These are phyloP conservation scores for Metschnikowia hibisci DNA, from an alignment of 805 yeast species.

Conservation along the genomic window DNA sequence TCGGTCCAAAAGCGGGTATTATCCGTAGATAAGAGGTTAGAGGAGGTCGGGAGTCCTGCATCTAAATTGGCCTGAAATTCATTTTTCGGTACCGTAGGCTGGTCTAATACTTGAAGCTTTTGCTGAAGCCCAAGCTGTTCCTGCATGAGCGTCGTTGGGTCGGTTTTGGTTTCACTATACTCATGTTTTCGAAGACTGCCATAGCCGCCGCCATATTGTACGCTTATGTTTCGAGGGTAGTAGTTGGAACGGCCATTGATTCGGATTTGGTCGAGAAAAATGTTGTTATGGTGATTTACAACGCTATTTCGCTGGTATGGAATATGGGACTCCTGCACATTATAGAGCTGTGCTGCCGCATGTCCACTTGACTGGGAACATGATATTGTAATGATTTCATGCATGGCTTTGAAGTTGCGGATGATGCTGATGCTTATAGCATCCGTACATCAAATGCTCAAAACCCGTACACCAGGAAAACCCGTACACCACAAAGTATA, in stretches of 20 bases:
- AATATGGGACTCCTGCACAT: conserved; percentile 67
- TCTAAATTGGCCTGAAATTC: conserved; percentile 67
- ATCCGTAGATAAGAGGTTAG: conserved; percentile 26
- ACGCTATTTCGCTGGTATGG: conserved; percentile 44
- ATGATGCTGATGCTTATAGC: too few species aligned
- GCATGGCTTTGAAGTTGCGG: too few species aligned
- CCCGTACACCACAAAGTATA: too few species aligned
- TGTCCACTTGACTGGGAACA: conserved; percentile 73
- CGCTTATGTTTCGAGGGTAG: conserved; percentile 77
- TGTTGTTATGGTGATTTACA: conserved; percentile 46
- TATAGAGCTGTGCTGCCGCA: conserved; percentile 74
- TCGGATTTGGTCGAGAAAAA: conserved; percentile 26
- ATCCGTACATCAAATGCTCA: too few species aligned
- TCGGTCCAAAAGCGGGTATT: conserved; percentile 76
- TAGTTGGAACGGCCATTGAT: conserved; percentile 41
- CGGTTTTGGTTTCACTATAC: conserved; percentile 28
- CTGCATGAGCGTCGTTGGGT: conserved; percentile 8
- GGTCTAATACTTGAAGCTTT: conserved; percentile 26
- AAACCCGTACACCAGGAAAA: background rate
- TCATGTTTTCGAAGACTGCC: conserved; percentile 63
- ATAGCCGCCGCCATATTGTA: conserved; percentile 75
- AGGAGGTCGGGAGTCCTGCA: conserved; percentile 28
- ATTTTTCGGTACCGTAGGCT: conserved; percentile 40
- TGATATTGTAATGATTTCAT: conserved; percentile 68
- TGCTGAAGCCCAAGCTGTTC: background rate